These are phyloP conservation scores for Iris macrosiphon DNA, from an alignment of 106 monocot genomes.

Conservation along the genomic window DNA sequence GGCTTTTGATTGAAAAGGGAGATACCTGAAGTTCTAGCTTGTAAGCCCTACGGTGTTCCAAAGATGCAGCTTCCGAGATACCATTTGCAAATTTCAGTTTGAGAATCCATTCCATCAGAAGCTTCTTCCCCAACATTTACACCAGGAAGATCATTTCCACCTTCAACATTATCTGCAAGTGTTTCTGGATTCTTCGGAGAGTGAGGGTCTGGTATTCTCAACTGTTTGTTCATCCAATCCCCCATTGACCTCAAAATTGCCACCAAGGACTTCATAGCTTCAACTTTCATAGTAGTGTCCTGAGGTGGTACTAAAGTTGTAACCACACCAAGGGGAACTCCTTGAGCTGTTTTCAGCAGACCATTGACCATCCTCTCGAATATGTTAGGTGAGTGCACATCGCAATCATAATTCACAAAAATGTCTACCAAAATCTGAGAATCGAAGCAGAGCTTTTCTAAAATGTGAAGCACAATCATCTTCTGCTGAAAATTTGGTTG, in stretches of 20 bases:
- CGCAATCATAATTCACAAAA: constrained; percentile 99
- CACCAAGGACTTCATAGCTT: constrained; percentile 93
- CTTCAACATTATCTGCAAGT: constrained; percentile 34
- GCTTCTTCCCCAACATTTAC: constrained; percentile 54
- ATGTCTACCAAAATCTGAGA: constrained; percentile 98
- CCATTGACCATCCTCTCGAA: constrained; percentile 99
- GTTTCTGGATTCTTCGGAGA: constrained; percentile 52
- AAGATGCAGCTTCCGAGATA: constrained; percentile 50
- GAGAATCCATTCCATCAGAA: constrained; percentile 52
- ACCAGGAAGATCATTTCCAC: constrained; percentile 31
- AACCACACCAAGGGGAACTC: constrained; percentile 51
- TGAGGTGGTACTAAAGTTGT: constrained; percentile 83
- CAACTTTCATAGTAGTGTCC: constrained; percentile 76
- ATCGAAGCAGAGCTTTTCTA: constrained; percentile 90
- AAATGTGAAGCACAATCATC: constrained; percentile 92
- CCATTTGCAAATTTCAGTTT: constrained; percentile 67
- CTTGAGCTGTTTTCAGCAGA: constrained; percentile 97
- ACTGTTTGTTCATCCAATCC: constrained; percentile 98
- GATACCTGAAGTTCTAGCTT: constrained; percentile 97
- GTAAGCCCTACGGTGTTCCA: constrained; percentile 91
- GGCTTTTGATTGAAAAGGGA: constrained; percentile 95
- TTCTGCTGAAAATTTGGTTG: constrained; percentile 99
- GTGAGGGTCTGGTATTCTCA: constrained; percentile 77
- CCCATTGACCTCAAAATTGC: constrained; percentile 98
- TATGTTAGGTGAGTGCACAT: constrained; percentile 96